Percentiles rank a stretch among this genome's conserved stretches.
Conservation (phyloP, 768 basidiomycete genomes). For the Phylloporus sp. region DNA sequence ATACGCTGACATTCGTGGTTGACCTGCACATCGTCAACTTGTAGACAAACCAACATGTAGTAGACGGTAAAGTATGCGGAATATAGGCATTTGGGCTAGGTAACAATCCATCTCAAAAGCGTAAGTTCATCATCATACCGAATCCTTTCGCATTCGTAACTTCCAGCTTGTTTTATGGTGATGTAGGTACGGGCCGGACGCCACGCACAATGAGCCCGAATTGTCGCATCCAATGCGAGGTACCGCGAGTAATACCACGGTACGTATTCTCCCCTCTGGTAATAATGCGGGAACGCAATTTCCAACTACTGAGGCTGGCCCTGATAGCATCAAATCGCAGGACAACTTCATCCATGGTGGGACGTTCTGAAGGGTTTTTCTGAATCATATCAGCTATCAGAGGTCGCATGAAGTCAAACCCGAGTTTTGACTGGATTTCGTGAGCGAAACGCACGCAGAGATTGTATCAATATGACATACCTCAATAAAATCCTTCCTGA, state of each 20-base stretch:
- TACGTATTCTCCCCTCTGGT: neutral
- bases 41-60: neutral
- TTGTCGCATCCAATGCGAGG: constrained; percentile 25
- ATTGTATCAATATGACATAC: constrained; percentile 12
- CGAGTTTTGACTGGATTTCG: neutral
- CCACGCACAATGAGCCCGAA: constrained; percentile 14
- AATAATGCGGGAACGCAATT: constrained; percentile 28
- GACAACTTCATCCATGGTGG: constrained; percentile 36
- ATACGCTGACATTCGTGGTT: no score
- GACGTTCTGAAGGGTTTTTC: constrained; percentile 34
- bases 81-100: no score
- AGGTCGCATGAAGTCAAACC: constrained; percentile 31
- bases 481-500: constrained; percentile 29
- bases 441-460: neutral
- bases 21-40: neutral
- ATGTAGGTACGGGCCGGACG: constrained; percentile 18
- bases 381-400: constrained; percentile 38
- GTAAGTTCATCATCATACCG: no score
- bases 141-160: no score
- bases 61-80: neutral
- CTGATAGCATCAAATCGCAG: constrained; percentile 24
- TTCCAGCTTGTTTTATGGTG: neutral
- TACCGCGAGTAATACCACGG: constrained; percentile 1
- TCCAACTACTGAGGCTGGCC: constrained; percentile 16
- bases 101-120: no score